Base-by-base conservation (phyloP, 441 rosid genomes). In the Adansonia gregorii region DNA sequence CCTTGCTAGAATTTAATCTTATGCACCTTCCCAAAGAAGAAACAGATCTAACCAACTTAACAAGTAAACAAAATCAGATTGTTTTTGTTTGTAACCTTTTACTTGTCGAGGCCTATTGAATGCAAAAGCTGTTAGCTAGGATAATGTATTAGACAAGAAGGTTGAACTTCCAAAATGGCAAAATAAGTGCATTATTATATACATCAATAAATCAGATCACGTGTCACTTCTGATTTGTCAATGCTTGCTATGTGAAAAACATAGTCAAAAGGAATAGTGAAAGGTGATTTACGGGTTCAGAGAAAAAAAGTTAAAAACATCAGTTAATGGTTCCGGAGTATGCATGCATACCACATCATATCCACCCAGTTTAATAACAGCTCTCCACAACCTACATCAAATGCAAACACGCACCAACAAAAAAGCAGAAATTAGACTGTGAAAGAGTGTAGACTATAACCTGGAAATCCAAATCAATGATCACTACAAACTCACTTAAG, bases 341-440 rank as follows among this genome's bases (percentile, higher is more conserved):
- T 24, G 73, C 77, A 78, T 63, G 72, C 85, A 76, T 90, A 94
- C 98, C 94, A 89, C 89, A 2, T 94, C 98, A 80, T 93, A 93
- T 87, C 98, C 98, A 81, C 98, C 98, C 82, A 94, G 78, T 75
- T 78, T 89, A 74, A 91, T 55, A 82, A 93, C 98, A 78, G 94
- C 85, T 83, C 97, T 89, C 95, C 95, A 94, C 60, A 94, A 86
- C 91, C 98, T 94, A 82, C 83, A 78, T 78, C 73, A 72, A 66
- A 78, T 11, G 55, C 55, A 43, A 65, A 14, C 79, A 80, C 82
- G 70, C 19, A 79, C 45, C 24, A 15, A 5, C 2, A 11, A 0
- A 58, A 41, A 73, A 58, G 12, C 17, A 56, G 43, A 60, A 69
- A 51, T 88, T 78, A 92, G 87, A 31, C 77, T 74, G 52, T 27